A percentile compares a stretch with the other conserved stretches of the same genome.
phyloP scores from a whole-genome alignment of 345 rosid species.

The Adansonia digitata region DNA sequence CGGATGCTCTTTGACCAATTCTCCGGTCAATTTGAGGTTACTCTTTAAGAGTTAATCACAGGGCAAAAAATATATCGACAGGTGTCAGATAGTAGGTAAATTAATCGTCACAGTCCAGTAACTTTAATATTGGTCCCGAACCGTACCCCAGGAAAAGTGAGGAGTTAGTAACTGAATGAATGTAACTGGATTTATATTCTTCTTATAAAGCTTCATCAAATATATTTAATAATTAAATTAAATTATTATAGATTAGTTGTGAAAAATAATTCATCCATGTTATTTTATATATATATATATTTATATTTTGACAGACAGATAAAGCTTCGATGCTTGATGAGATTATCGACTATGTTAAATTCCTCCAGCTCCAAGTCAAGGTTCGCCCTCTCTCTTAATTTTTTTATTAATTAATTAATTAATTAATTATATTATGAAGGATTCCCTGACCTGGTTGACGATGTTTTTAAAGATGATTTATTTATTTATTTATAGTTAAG shows the following conservation, averaged over 20 bases:
- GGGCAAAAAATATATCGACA: not conserved
- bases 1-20: not conserved
- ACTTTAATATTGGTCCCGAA: not conserved
- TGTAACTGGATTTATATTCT: too few relatives aligned
- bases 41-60: not conserved
- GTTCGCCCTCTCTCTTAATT: constrained; percentile 23
- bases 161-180: not conserved
- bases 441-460: constrained; percentile 32
- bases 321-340: constrained; percentile 99
- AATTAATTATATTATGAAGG: constrained; percentile 8
- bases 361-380: constrained; percentile 99
- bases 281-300: not conserved
- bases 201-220: not conserved
- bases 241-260: not conserved
- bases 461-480: constrained; percentile 14
- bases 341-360: constrained; percentile 97
- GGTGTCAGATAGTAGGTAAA: constrained; percentile 2
- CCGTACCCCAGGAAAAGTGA: not conserved
- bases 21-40: not conserved
- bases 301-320: constrained; percentile 66
- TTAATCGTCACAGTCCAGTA: not conserved
- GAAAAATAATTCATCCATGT: not conserved
- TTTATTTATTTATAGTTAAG: not conserved
- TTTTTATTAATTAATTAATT: not conserved
- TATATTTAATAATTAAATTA: not conserved